A percentile compares a stretch with the other conserved stretches of the same genome.
Conservation (phyloP, 1,139 yeast genomes). For the Meyerozyma smithsonii region DNA sequence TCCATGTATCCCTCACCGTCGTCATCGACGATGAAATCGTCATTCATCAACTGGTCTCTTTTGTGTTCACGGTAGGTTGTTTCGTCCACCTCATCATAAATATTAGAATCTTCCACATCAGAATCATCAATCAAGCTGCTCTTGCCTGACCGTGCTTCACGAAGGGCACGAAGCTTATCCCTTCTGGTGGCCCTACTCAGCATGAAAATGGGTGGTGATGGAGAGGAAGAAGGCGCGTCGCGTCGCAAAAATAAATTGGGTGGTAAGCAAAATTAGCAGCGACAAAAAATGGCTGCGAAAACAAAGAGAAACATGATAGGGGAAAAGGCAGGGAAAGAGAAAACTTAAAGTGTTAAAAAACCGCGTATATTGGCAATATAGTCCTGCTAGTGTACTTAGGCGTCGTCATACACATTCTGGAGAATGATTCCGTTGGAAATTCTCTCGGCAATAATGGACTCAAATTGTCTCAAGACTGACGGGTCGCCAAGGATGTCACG, state of each 20-base stretch:
- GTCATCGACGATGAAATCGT: conserved; percentile 93
- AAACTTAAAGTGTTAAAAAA: no score
- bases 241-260: background rate
- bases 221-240: conserved; percentile 3
- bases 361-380: no score
- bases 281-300: conserved; percentile 1
- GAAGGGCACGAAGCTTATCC: conserved; percentile 36
- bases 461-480: conserved; percentile 18
- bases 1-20: conserved; percentile 89
- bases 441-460: conserved; percentile 14
- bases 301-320: background rate
- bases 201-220: conserved; percentile 11
- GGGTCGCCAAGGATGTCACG: conserved; percentile 18
- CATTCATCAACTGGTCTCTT: conserved; percentile 75
- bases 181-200: conserved; percentile 28
- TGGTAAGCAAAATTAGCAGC: background rate
- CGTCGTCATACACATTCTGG: conserved; percentile 5
- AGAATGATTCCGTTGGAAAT: conserved; percentile 19
- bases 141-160: conserved; percentile 38
- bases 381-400: background rate
- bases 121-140: conserved; percentile 19
- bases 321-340: no score
- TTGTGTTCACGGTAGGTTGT: conserved; percentile 70
- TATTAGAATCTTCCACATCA: conserved; percentile 23
- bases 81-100: conserved; percentile 88